Percentiles rank a stretch among this genome's conserved stretches.
Evolutionary conservation across 176 grass and related monocot genomes (phyloP).

Genomic region (Cymbopogon citratus): DNA sequence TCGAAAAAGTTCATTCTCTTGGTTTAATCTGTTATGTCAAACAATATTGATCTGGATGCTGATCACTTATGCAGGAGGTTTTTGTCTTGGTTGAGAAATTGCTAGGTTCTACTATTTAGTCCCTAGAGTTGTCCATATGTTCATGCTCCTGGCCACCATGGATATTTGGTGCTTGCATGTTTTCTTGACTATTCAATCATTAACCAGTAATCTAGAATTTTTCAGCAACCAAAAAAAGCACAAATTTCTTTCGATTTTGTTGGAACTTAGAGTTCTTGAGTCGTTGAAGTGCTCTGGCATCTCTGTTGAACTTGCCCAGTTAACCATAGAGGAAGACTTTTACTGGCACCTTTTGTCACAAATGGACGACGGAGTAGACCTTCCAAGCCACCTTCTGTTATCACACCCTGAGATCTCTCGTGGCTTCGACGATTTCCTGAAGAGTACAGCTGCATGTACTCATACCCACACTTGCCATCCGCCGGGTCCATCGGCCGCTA

Average conservation of each 20-base stretch:
- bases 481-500: slow-evolving; percentile 32
- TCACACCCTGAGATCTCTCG: slow-evolving; percentile 41
- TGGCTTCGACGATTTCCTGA: slow-evolving; percentile 64
- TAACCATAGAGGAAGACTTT: slow-evolving; percentile 30
- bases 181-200: slow-evolving; percentile 28
- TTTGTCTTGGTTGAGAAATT: neutral
- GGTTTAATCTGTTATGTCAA: neutral
- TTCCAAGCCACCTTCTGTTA: slow-evolving; percentile 64
- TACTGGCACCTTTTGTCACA: slow-evolving; percentile 17
- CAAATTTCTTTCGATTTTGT: slow-evolving; percentile 1
- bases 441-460: slow-evolving; percentile 50
- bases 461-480: slow-evolving; percentile 70
- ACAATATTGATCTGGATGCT: neutral
- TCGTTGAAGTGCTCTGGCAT: slow-evolving; percentile 28
- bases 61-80: slow-evolving; percentile 15
- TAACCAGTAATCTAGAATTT: slow-evolving; percentile 38
- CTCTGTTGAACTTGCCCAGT: slow-evolving; percentile 22
- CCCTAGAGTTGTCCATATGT: slow-evolving; percentile 24
- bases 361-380: slow-evolving; percentile 65
- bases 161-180: slow-evolving; percentile 45
- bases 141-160: slow-evolving; percentile 38
- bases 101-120: slow-evolving; percentile 20
- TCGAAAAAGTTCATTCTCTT: neutral
- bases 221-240: neutral
- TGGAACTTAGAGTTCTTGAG: slow-evolving; percentile 25